A percentile compares a stretch with the other conserved stretches of the same genome.
Evolutionary conservation across 2,329 filamentous ascomycete species (phyloP).

Genomic region (Pestalotiopsis sp.): DNA sequence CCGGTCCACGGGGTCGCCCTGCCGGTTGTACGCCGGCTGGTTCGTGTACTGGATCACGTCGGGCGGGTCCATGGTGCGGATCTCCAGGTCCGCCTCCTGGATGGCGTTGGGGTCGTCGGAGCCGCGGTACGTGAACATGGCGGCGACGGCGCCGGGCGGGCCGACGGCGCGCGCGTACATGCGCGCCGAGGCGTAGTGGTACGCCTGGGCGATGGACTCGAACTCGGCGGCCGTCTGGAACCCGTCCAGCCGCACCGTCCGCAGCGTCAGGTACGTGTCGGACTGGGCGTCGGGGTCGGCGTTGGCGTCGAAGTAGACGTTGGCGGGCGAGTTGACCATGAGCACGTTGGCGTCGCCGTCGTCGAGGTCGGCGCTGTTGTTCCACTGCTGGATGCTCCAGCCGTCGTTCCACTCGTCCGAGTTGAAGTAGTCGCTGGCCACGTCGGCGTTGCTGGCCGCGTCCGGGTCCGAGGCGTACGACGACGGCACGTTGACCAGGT

Average conservation of each 20-base stretch:
- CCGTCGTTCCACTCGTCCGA: constrained; percentile 26
- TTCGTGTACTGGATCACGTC: constrained; percentile 58
- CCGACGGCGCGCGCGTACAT: constrained; percentile 52
- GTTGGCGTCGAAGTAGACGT: constrained; percentile 45
- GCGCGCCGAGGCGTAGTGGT: constrained; percentile 42
- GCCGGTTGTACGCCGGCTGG: constrained; percentile 49
- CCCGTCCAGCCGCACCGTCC: constrained; percentile 40
- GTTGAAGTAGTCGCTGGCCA: constrained; percentile 33
- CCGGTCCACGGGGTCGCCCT: constrained; percentile 39
- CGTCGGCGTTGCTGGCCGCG: constrained; percentile 25
- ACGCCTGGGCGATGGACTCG: constrained; percentile 34
- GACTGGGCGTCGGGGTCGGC: constrained; percentile 27
- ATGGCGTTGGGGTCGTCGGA: constrained; percentile 35
- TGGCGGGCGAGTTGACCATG: constrained; percentile 39
- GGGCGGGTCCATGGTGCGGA: constrained; percentile 45
- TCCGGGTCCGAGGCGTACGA: constrained; percentile 23
- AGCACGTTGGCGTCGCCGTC: constrained; percentile 26
- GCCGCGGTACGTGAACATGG: constrained; percentile 53
- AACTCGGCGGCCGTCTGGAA: constrained; percentile 53
- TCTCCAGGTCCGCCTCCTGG: constrained; percentile 57
- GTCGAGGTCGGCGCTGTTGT: constrained; percentile 25
- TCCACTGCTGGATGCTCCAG: constrained; percentile 33
- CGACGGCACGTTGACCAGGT: constrained; percentile 33
- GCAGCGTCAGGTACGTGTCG: constrained; percentile 46
- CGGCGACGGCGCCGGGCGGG: constrained; percentile 46